A percentile compares a stretch with the other conserved stretches of the same genome.
These are phyloP conservation scores for Glaciozyma antarctica DNA, from an alignment of 768 basidiomycete species.

Conservation along the genomic window DNA sequence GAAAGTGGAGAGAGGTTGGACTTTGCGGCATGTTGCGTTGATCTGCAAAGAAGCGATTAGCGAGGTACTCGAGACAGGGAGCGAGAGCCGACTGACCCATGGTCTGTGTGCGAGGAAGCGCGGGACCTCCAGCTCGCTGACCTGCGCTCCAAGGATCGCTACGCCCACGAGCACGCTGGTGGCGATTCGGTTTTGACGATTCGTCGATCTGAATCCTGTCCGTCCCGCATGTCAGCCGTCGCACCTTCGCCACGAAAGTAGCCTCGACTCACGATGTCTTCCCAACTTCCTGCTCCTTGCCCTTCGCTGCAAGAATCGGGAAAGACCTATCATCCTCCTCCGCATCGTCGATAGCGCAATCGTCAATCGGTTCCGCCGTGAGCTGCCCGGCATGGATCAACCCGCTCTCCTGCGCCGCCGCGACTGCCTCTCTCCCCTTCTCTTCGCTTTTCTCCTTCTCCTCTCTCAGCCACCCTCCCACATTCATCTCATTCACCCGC, in stretches of 20 bases:
- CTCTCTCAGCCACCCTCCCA: constrained; percentile 26
- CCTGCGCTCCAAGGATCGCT: constrained; percentile 6
- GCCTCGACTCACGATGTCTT: no score
- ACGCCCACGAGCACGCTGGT: neutral
- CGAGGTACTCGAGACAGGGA: no score
- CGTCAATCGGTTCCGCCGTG: neutral
- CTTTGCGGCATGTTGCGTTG: neutral
- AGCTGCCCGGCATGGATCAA: neutral
- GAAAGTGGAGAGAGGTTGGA: constrained; percentile 10
- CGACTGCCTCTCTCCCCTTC: neutral
- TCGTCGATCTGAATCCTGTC: constrained; percentile 23
- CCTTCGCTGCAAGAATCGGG: no score
- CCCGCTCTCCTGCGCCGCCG: no score
- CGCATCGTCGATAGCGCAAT: neutral
- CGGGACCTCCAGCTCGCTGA: neutral
- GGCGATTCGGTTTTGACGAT: constrained; percentile 11
- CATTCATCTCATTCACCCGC: constrained; percentile 31
- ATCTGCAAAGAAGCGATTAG: neutral
- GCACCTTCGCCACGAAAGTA: no score
- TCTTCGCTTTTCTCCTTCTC: neutral
- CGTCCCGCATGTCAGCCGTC: no score
- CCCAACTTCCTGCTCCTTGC: no score
- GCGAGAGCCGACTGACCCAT: no score
- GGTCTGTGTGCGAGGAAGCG: neutral
- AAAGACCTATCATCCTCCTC: neutral